Evolutionary conservation across 371 early-diverging fungal species (phyloP).

Genomic region (Mortierella sp.): DNA sequence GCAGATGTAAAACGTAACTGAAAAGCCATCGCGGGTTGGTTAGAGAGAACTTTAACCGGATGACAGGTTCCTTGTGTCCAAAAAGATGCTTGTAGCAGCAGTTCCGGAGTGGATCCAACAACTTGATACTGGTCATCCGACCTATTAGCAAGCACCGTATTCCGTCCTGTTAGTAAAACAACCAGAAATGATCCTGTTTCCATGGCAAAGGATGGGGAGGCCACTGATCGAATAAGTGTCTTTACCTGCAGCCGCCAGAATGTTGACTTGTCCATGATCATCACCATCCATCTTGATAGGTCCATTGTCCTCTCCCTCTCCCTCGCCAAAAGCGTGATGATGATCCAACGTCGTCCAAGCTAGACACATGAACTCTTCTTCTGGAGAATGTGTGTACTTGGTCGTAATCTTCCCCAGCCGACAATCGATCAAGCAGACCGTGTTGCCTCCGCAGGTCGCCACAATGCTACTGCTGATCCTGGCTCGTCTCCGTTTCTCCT

Average conservation of each 20-base stretch:
- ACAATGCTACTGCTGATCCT: slow-evolving; percentile 45
- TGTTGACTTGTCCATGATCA: slow-evolving; percentile 48
- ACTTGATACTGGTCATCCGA: slow-evolving; percentile 65
- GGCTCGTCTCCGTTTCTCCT: not conserved
- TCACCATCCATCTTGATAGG: slow-evolving; percentile 3
- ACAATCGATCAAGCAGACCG: slow-evolving; percentile 61
- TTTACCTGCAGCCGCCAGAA: slow-evolving; percentile 63
- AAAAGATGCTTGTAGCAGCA: slow-evolving; percentile 65
- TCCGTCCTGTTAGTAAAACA: no score
- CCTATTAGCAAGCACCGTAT: no score
- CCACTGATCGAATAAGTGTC: not conserved
- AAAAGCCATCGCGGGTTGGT: slow-evolving; percentile 63
- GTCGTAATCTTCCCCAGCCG: slow-evolving; percentile 58
- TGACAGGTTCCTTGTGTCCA: slow-evolving; percentile 60
- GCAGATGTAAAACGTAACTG: slow-evolving; percentile 55
- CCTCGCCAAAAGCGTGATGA: not conserved
- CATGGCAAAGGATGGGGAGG: slow-evolving; percentile 1
- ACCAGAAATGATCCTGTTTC: not conserved
- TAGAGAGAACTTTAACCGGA: slow-evolving; percentile 60
- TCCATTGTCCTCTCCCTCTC: not conserved
- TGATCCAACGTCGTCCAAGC: slow-evolving; percentile 63
- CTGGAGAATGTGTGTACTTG: slow-evolving; percentile 67
- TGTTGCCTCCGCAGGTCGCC: slow-evolving; percentile 63
- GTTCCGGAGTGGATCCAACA: slow-evolving; percentile 63
- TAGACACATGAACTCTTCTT: slow-evolving; percentile 65